These are phyloP conservation scores for Phialemonium atrogriseum DNA, from an alignment of 2,329 filamentous ascomycete genomes.

Conservation along the genomic window DNA sequence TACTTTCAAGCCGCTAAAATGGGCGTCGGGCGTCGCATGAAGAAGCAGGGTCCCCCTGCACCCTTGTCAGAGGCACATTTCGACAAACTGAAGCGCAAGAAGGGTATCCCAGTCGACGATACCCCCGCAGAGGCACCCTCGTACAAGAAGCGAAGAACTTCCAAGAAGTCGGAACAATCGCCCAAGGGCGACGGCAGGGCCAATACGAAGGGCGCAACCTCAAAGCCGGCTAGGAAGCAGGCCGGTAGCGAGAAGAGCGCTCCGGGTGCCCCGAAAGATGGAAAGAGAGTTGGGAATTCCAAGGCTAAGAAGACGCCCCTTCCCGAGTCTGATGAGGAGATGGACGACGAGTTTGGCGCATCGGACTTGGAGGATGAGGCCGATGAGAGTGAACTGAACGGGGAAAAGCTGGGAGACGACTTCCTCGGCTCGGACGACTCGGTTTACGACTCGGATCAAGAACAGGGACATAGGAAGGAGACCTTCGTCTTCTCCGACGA, in stretches of 20 bases:
- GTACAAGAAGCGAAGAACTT: slow-evolving; percentile 48
- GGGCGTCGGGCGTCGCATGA: slow-evolving; percentile 87
- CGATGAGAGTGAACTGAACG: slow-evolving; percentile 18
- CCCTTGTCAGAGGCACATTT: slow-evolving; percentile 73
- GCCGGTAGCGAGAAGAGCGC: slow-evolving; percentile 20
- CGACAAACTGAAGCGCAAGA: slow-evolving; percentile 79
- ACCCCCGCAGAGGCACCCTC: slow-evolving; percentile 39
- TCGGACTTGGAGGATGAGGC: slow-evolving; percentile 33
- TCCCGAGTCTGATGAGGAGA: slow-evolving; percentile 36
- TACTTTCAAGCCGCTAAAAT: slow-evolving; percentile 44
- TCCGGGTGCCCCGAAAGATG: slow-evolving; percentile 15
- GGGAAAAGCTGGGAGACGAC: slow-evolving; percentile 41
- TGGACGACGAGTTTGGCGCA: slow-evolving; percentile 31
- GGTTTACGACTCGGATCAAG: slow-evolving; percentile 65
- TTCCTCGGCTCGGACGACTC: slow-evolving; percentile 55
- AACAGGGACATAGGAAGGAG: slow-evolving; percentile 38
- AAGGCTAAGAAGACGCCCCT: slow-evolving; percentile 32
- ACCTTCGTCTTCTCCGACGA: slow-evolving; percentile 90
- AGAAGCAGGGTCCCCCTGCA: slow-evolving; percentile 85
- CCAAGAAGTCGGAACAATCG: slow-evolving; percentile 11
- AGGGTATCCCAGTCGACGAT: slow-evolving; percentile 56
- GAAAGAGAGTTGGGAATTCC: slow-evolving; percentile 13
- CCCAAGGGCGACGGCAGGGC: slow-evolving; percentile 24
- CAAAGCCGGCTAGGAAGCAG: slow-evolving; percentile 24
- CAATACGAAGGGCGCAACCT: slow-evolving; percentile 21